phyloP scores from a whole-genome alignment of 2,329 filamentous ascomycete species.

The Exophiala xenobiotica region DNA sequence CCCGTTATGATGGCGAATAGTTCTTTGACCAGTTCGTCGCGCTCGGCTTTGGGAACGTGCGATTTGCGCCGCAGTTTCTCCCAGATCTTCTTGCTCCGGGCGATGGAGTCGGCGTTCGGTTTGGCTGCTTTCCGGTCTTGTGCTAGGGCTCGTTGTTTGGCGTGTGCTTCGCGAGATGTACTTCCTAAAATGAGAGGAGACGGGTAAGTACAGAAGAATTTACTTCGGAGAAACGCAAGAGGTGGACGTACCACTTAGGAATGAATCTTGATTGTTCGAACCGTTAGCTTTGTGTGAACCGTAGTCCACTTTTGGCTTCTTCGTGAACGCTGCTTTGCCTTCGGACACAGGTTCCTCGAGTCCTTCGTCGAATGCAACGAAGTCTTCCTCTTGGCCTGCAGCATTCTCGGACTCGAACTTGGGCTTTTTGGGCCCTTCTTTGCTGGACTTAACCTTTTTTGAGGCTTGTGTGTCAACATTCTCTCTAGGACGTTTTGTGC shows the following conservation, averaged over 20 bases:
- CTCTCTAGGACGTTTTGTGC: slow-evolving; percentile 18
- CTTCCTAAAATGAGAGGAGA: slow-evolving; percentile 50
- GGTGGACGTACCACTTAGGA: slow-evolving; percentile 15
- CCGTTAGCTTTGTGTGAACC: not conserved
- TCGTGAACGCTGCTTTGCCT: not conserved
- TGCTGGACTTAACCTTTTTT: slow-evolving; percentile 9
- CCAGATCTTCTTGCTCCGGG: slow-evolving; percentile 94
- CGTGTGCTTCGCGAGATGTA: slow-evolving; percentile 80
- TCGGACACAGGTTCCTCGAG: not conserved
- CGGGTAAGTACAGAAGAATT: slow-evolving; percentile 1
- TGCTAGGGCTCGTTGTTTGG: slow-evolving; percentile 84
- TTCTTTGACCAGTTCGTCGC: slow-evolving; percentile 81
- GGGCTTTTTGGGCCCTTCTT: not conserved
- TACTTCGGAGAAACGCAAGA: not conserved
- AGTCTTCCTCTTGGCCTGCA: not conserved
- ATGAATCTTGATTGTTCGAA: slow-evolving; percentile 18
- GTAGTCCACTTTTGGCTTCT: slow-evolving; percentile 2
- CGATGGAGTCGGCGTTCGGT: slow-evolving; percentile 85
- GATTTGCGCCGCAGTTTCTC: slow-evolving; percentile 90
- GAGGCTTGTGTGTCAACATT: slow-evolving; percentile 11
- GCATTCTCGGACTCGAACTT: slow-evolving; percentile 5
- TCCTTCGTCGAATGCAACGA: slow-evolving; percentile 5
- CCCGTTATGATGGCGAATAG: slow-evolving; percentile 89
- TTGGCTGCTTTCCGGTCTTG: slow-evolving; percentile 90
- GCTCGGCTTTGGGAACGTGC: slow-evolving; percentile 84